phyloP scores from a whole-genome alignment of 1,139 yeast genomes.

The Yamadazyma oceani region DNA sequence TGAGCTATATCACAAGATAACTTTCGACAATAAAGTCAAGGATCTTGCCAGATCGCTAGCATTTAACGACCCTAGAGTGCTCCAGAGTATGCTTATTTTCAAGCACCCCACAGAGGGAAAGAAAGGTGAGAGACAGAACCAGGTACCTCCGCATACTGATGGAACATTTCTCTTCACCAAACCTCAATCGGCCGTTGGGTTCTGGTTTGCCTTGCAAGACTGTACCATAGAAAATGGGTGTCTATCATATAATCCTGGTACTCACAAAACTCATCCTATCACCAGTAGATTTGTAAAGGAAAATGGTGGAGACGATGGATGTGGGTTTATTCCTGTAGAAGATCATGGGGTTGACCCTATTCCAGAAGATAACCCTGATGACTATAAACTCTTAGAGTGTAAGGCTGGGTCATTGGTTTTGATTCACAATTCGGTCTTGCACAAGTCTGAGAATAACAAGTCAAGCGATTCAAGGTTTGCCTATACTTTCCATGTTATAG shows the following conservation, averaged over 20 bases:
- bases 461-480: slow-evolving; percentile 65
- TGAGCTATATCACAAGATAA: slow-evolving; percentile 44
- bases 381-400: slow-evolving; percentile 57
- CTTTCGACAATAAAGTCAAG: slow-evolving; percentile 52
- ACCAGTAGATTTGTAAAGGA: slow-evolving; percentile 65
- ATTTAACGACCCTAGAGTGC: slow-evolving; percentile 64
- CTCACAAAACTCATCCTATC: slow-evolving; percentile 60
- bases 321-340: slow-evolving; percentile 45
- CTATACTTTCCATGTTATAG: slow-evolving; percentile 78
- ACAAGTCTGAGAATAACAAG: slow-evolving; percentile 63
- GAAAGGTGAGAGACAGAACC: slow-evolving; percentile 50
- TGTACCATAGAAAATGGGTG: slow-evolving; percentile 72
- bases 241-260: slow-evolving; percentile 69
- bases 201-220: slow-evolving; percentile 81
- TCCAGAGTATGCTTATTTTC: slow-evolving; percentile 79
- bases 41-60: slow-evolving; percentile 54
- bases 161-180: slow-evolving; percentile 71
- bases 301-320: slow-evolving; percentile 49
- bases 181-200: slow-evolving; percentile 74
- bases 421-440: slow-evolving; percentile 70
- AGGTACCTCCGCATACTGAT: slow-evolving; percentile 80
- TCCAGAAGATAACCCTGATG: slow-evolving; percentile 26
- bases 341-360: slow-evolving; percentile 16
- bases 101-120: slow-evolving; percentile 55
- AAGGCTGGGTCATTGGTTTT: slow-evolving; percentile 71